Evolutionary conservation across 169 alveolate genomes (phyloP), one percentile per base, ranked within the genome.

Genomic region (Plasmodium sp.): DNA sequence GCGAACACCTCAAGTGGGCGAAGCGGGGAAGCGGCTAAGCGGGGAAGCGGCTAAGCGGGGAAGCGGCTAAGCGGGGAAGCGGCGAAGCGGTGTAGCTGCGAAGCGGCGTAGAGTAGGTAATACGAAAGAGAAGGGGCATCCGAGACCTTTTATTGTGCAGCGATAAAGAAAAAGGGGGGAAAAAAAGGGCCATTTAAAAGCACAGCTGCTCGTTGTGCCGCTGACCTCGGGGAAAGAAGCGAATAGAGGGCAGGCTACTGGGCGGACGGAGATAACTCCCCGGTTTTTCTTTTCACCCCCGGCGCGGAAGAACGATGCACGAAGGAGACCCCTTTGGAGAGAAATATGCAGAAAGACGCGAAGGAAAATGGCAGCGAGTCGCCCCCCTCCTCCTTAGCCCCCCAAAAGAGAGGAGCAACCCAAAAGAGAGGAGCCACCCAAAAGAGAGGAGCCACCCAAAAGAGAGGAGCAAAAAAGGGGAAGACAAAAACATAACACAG

Each of bases 401-500:
- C n/a, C n/a, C n/a, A n/a, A n/a, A n/a, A n/a, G n/a, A n/a, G n/a
- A n/a, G n/a, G n/a, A n/a, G n/a, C n/a, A n/a, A n/a, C n/a, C n/a
- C n/a, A n/a, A n/a, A n/a, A n/a, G n/a, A n/a, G n/a, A n/a, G n/a
- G n/a, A 12, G 18, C 22, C 12, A 14, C 62, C 12, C 62, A 51
- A 14, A 51, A 51, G 62, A 14, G 0, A 51, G 0, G 22, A 12
- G 18, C 27, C 14, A 14, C 62, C 14, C 62, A 51, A 16, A 51
- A 51, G 62, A 16, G 0, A 51, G 0, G 27, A 22, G 16, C 5
- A 75, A 22, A 72, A 41, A 5, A 18, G 27, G 33, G 9, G 43
- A 27, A 39, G 6, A 5, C 9, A 88, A 88, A 79, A 88, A 56
- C 58, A 41, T 88, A n/a, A 72, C 80, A 67, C 27, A 80, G 18